These are phyloP conservation scores for Tricholoma flavovirens DNA, from an alignment of 768 basidiomycete genomes.

Conservation along the genomic window DNA sequence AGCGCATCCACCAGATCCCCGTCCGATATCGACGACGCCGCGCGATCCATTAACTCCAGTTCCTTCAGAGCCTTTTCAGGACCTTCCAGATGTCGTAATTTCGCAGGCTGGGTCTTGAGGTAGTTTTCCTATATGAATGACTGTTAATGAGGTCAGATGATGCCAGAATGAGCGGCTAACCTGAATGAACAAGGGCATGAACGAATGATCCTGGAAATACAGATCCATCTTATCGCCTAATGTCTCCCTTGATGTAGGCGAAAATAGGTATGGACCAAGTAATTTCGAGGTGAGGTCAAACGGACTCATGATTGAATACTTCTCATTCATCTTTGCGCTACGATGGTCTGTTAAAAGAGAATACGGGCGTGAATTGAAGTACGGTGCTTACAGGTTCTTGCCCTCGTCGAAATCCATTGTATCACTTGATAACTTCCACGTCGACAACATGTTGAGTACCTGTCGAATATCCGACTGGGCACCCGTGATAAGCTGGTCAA, in stretches of 20 bases:
- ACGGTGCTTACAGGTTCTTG: constrained; percentile 69
- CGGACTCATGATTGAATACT: constrained; percentile 84
- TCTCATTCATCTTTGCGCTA: constrained; percentile 87
- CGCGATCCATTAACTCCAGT: constrained; percentile 77
- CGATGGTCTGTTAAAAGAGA: background rate
- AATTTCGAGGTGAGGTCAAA: constrained; percentile 90
- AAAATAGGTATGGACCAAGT: constrained; percentile 88
- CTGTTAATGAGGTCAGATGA: background rate
- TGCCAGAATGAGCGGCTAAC: constrained; percentile 29
- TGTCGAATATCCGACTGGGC: constrained; percentile 96
- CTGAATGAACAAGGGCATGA: constrained; percentile 94
- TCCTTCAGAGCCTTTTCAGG: constrained; percentile 64
- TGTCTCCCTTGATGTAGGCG: constrained; percentile 70
- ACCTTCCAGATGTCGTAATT: constrained; percentile 50
- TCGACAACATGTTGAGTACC: constrained; percentile 96
- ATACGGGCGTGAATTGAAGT: background rate
- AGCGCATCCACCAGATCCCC: constrained; percentile 89
- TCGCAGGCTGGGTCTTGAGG: constrained; percentile 72
- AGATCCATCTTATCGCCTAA: constrained; percentile 90
- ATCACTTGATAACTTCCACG: constrained; percentile 82
- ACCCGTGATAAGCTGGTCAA: constrained; percentile 87
- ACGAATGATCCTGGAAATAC: constrained; percentile 95
- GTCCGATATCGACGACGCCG: constrained; percentile 91
- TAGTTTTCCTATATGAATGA: constrained; percentile 78
- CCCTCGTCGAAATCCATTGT: constrained; percentile 90